These are phyloP conservation scores for Corchorus capsularis DNA, from an alignment of 345 rosid species.

Conservation along the genomic window DNA sequence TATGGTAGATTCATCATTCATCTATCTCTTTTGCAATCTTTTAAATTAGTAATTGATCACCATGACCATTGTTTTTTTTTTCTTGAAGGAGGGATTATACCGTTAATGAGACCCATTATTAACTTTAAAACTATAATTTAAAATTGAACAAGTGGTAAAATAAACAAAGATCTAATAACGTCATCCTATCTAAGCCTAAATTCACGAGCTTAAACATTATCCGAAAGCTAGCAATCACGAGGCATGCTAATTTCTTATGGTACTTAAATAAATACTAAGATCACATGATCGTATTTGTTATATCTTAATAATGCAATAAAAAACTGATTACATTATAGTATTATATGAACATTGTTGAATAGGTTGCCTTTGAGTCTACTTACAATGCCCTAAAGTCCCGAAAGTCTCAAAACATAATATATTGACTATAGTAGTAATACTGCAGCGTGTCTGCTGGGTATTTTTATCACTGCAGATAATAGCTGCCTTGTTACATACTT, in stretches of 20 bases:
- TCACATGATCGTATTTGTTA: neutral
- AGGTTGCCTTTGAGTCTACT: slow-evolving; percentile 27
- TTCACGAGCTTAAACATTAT: slow-evolving; percentile 13
- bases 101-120: no score
- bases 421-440: neutral
- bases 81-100: no score
- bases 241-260: neutral
- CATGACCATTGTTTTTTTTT: no score
- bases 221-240: slow-evolving; percentile 16
- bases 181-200: neutral
- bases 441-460: slow-evolving; percentile 28
- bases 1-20: no score
- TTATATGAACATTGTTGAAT: neutral
- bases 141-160: neutral
- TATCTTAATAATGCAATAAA: neutral
- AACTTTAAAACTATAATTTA: no score
- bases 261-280: neutral
- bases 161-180: neutral
- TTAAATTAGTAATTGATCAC: no score
- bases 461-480: slow-evolving; percentile 7
- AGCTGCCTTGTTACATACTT: slow-evolving; percentile 21
- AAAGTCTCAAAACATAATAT: slow-evolving; percentile 1
- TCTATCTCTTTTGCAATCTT: no score
- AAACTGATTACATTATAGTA: neutral
- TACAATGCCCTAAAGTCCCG: slow-evolving; percentile 40